A percentile compares a stretch with the other conserved stretches of the same genome.
phyloP scores from a whole-genome alignment of 2,329 filamentous ascomycete genomes.

The Colletotrichum coccodes region DNA sequence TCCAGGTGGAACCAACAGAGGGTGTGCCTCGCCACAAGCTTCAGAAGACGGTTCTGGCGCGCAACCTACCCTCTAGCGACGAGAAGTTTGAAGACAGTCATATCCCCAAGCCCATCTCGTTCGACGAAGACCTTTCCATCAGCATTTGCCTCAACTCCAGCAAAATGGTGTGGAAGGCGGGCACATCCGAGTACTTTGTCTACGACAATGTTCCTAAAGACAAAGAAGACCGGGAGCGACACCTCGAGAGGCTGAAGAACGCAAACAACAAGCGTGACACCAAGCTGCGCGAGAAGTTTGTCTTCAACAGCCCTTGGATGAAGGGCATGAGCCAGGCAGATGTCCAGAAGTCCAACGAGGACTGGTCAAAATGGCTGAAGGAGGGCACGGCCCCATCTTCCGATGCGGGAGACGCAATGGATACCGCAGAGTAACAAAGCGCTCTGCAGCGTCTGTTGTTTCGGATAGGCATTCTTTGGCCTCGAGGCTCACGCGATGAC shows the following conservation, averaged over 20 bases:
- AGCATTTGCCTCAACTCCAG: slow-evolving; percentile 82
- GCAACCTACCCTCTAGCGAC: slow-evolving; percentile 74
- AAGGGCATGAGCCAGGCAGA: slow-evolving; percentile 82
- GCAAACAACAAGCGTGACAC: slow-evolving; percentile 71
- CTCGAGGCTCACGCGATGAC: neutral
- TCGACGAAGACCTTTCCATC: slow-evolving; percentile 75
- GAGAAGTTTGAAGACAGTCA: slow-evolving; percentile 72
- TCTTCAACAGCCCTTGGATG: slow-evolving; percentile 84
- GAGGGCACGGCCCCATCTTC: slow-evolving; percentile 55
- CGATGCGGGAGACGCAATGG: slow-evolving; percentile 40
- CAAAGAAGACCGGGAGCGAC: slow-evolving; percentile 68
- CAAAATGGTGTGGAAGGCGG: slow-evolving; percentile 80
- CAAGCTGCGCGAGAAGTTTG: slow-evolving; percentile 81
- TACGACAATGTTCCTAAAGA: slow-evolving; percentile 77
- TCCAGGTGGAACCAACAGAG: slow-evolving; percentile 88
- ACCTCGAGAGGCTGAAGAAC: slow-evolving; percentile 60
- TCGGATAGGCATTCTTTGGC: neutral
- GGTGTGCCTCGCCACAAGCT: slow-evolving; percentile 74
- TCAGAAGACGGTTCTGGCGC: slow-evolving; percentile 75
- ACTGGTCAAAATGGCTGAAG: slow-evolving; percentile 64
- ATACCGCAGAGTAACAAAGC: slow-evolving; percentile 34
- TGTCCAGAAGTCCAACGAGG: slow-evolving; percentile 78
- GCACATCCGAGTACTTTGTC: slow-evolving; percentile 76
- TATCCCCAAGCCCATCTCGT: slow-evolving; percentile 69
- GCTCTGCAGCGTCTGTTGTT: neutral